Evolutionary conservation across 805 yeast species (phyloP), one percentile per base, ranked within the genome.

Genomic region (Saccharomycopsis sp.): DNA sequence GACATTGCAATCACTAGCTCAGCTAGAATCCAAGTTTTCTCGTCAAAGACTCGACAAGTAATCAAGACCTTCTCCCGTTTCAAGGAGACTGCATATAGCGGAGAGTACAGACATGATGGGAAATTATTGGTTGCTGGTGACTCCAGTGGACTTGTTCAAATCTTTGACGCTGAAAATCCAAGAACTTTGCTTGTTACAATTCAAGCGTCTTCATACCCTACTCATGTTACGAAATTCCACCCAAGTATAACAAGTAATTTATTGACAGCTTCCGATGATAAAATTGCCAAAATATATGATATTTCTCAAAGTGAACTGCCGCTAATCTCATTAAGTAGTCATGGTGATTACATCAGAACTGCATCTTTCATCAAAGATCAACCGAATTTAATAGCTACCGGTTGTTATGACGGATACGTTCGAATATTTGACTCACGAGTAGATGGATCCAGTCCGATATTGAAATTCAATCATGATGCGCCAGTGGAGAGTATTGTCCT

Each of bases 1-100:
- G 96, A 93, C 64, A 85, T 90, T 66, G 97, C 97, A 20, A 85
- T 93, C 28, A 85, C 97, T 1, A 79, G 94, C 24, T 81, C 95
- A 16, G 83, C 97, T 0, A 73, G 97, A 58, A 85, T 93, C 46
- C 97, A 93, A 61, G 78, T 93, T 6, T 85, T 90, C 57, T 85
- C 95, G 0, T 81, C 96, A n/a, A 86, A 86, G 61, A 93, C 97
- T 0, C 74, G 97, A 56, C 95, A 87, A 59, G 96, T 89, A 3
- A 70, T 78, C 32, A 86, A 86, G 64, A 88, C 96, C 0, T 85
- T 88, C 53, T 70, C 81, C 4, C 65, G 97, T 52, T 93, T 93
- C 65, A 88, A 85, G 59, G 97, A 90, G 56, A 80, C 89, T 0
- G 98, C 88, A 0, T 87, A 85, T 59, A 77, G 87, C 26, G 97